Evolutionary conservation across 2,329 filamentous ascomycete genomes (phyloP), one percentile per base, ranked within the genome.

Genomic region (Ophiosphaerella narmari): DNA sequence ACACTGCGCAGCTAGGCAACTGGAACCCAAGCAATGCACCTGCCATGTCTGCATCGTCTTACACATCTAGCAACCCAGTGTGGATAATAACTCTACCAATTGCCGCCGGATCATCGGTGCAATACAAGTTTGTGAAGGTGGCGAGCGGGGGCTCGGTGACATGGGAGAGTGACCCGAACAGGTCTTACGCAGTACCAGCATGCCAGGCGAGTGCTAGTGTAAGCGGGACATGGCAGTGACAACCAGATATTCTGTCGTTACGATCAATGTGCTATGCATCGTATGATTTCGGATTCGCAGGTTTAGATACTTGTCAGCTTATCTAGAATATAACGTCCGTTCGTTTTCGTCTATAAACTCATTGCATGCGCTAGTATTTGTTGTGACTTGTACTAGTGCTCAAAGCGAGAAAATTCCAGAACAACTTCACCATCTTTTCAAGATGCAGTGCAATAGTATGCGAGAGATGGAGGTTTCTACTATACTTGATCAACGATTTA

Each of bases 71-170:
- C 33, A 68, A 77, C 31, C 79, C 79, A 3, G 44, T 81, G 14
- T 82, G 80, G 80, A 74, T 62, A n/a, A 72, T 71, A 0, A 74
- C 69, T 14, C 53, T 79, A 7, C 68, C 63, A 23, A 55, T 81
- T 47, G 50, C 66, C 1, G 74, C 77, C 0, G 78, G 77, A 0
- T 62, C 74, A 50, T 61, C 59, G 0, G 62, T 80, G 4, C 66
- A 57, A 48, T 82, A 81, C 55, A 74, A 74, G 59, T 82, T 79
- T 50, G 71, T 77, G 5, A 70, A 77, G 29, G 68, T 77, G 52
- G 68, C 78, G 60, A 72, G 78, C 51, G 75, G 74, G 47, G 73
- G 72, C 0, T 71, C 76, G 44, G 73, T 72, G 32, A 73, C 79
- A 6, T 79, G 76, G 67, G 80, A 82, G 72, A 72, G 68, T 36